Evolutionary conservation across 306 rosid species (phyloP), one percentile per base, ranked within the genome.

Genomic region (Vicia faba): DNA sequence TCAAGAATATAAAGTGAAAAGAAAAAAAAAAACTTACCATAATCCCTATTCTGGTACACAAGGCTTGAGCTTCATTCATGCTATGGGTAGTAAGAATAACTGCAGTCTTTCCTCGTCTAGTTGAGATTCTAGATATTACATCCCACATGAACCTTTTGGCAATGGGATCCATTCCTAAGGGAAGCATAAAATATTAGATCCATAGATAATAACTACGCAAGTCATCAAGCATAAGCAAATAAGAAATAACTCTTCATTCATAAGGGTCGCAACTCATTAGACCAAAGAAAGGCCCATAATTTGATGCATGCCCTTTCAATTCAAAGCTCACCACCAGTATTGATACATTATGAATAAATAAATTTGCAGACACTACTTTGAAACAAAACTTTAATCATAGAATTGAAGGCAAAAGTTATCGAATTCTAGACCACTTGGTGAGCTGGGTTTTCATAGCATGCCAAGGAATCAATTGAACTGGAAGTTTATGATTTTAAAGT

Each of bases 111-210:
- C 98, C 98, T 59, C 81, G 85, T 77, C 96, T 85, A 28, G 98
- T 92, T 61, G 98, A 92, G 54, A 92, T 79, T 71, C 85, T 87
- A 59, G 98, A 87, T 84, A 92, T 92, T 68, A 92, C 98, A 70
- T 92, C 98, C 96, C 98, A 92, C 98, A 92, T 92, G 80, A 92
- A 89, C 14, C 98, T 82, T 80, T 92, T 92, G 78, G 98, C 98
- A 70, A 89, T 80, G 61, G 98, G 98, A 75, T 92, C 98, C 98
- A 92, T 92, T 66, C 98, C 96, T 92, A 65, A 39, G 18, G 51
- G 38, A 64, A 83, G 16, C 19, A 74, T 36, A 15, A 71, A 51
- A 43, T 46, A 75, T 74, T 49, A 61, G 61, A 15, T 12, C 35
- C 10, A 70, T 25, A 54, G 62, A 50, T 20, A 31, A 16, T 57